phyloP scores from a whole-genome alignment of 2,329 filamentous ascomycete species.

The Aphanocladium album region DNA sequence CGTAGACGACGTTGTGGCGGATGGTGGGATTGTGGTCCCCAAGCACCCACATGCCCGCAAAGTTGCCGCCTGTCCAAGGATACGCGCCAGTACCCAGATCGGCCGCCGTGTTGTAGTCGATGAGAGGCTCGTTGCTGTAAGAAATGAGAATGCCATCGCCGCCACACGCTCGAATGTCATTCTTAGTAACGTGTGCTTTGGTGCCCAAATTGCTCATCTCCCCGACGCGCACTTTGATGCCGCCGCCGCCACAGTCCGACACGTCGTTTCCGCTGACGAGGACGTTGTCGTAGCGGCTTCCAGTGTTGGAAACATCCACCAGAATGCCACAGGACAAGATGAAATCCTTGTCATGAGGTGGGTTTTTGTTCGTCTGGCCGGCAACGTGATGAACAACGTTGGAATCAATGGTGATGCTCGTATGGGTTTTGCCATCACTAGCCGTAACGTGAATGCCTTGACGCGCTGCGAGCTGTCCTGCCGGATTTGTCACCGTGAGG shows the following conservation, averaged over 20 bases:
- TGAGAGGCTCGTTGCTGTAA: slow-evolving; percentile 17
- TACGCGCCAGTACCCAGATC: slow-evolving; percentile 21
- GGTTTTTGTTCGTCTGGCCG: slow-evolving; percentile 20
- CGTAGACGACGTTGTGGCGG: slow-evolving; percentile 21
- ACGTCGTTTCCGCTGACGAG: slow-evolving; percentile 19
- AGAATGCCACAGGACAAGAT: slow-evolving; percentile 18
- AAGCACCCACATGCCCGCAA: slow-evolving; percentile 25
- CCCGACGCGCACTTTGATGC: slow-evolving; percentile 22
- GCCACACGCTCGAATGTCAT: slow-evolving; percentile 19
- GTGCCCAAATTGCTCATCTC: slow-evolving; percentile 17
- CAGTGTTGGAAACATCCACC: slow-evolving; percentile 14
- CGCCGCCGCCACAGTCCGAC: slow-evolving; percentile 22
- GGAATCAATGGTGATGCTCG: slow-evolving; percentile 20
- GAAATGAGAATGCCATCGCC: slow-evolving; percentile 22
- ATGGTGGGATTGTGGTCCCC: slow-evolving; percentile 18
- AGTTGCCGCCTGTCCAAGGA: slow-evolving; percentile 23
- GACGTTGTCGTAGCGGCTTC: slow-evolving; percentile 21
- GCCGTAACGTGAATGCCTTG: slow-evolving; percentile 20
- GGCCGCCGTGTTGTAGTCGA: slow-evolving; percentile 20
- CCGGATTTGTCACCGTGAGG: slow-evolving; percentile 19
- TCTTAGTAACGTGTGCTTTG: slow-evolving; percentile 17
- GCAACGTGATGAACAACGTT: slow-evolving; percentile 21
- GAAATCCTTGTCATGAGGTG: slow-evolving; percentile 15
- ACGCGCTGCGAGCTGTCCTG: slow-evolving; percentile 12
- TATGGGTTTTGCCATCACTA: slow-evolving; percentile 19